Evolutionary conservation across 2,329 filamentous ascomycete species (phyloP), one percentile per base, ranked within the genome.

Genomic region (Aspergillus fructus): DNA sequence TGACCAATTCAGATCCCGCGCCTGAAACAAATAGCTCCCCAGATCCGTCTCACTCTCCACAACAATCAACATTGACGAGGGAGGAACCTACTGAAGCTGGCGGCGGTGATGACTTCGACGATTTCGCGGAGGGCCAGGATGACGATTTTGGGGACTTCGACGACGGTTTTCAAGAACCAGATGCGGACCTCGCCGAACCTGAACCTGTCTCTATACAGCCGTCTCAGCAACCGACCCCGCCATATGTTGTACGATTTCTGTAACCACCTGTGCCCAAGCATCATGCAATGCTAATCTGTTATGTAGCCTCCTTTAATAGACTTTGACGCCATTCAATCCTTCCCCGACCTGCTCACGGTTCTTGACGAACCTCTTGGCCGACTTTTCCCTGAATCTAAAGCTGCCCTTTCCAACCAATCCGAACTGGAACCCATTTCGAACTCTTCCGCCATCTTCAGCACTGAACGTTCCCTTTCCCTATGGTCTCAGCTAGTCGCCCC

Each of bases 401-500:
- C 74, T 49, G 56, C 74, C 21, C 33, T 50, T 47, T 59, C 67
- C 49, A 69, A 70, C 37, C 62, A 76, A 47, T 66, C 73, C 27
- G 62, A 70, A 17, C 63, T 76, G 55, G 72, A 78, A 56, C 69
- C 76, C 19, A 74, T 79, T 53, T 66, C 71, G 49, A 71, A 76
- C 66, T 70, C 73, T 51, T 74, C 78, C 39, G 72, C 89, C 45
- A 84, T 91, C 50, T 94, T 97, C 75, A 85, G 91, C 54, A 96
- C 91, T 41, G 89, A 92, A 52, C 87, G 93, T 58, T 96, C 90
- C 60, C 87, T 90, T 55, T 97, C 94, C 0, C 81, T 99, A 34
- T 99, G 94, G 94, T 92, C 93, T 41, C 94, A 99, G 78, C 86
- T 99, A 4, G 91, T 97, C 30, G 93, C 93, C 2, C 93, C 94